Evolutionary conservation across 2,329 filamentous ascomycete genomes (phyloP).

Genomic region (Colletotrichum sp.): DNA sequence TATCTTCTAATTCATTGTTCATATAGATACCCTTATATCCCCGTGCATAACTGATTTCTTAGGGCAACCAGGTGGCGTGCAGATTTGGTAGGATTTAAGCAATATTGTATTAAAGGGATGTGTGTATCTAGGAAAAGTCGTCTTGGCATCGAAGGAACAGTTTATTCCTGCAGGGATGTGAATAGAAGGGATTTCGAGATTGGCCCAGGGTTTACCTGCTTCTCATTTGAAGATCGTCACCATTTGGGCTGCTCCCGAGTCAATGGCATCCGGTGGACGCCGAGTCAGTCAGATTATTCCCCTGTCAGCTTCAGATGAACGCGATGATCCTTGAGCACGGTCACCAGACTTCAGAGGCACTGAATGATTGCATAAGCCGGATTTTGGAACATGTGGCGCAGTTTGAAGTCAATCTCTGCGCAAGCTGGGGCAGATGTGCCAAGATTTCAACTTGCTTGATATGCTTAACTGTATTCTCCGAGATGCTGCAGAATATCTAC

Average conservation of each 20-base stretch:
- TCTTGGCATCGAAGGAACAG: background rate
- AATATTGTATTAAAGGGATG: accelerated
- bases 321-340: background rate
- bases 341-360: background rate
- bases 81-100: background rate
- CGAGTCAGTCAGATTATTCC: background rate
- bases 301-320: background rate
- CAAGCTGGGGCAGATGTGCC: background rate
- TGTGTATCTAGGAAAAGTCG: background rate
- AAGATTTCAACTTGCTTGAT: background rate
- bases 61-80: no score
- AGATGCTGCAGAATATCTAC: background rate
- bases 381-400: background rate
- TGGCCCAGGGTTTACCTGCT: background rate
- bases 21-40: background rate
- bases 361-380: background rate
- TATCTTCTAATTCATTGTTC: background rate
- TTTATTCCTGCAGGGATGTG: accelerated
- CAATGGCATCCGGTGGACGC: background rate
- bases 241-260: background rate
- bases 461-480: background rate
- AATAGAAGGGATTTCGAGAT: background rate
- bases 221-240: background rate
- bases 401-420: background rate
- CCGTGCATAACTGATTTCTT: accelerated